Percentiles rank a stretch among this genome's conserved stretches.
These are phyloP conservation scores for Claviceps sp. DNA, from an alignment of 2,329 filamentous ascomycete genomes.

Conservation along the genomic window DNA sequence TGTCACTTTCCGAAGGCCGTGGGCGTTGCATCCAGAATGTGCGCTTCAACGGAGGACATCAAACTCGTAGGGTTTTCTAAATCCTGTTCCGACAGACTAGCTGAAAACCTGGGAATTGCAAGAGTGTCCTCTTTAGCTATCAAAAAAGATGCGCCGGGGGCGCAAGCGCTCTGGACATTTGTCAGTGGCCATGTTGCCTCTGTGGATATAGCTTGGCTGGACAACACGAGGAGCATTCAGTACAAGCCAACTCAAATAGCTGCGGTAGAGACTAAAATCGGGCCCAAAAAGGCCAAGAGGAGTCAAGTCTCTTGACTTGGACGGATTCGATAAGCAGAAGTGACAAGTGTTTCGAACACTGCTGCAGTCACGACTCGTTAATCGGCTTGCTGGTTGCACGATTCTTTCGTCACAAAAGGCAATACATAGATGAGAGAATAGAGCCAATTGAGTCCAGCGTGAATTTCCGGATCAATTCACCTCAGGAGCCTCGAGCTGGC, in stretches of 20 bases:
- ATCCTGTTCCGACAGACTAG: slow-evolving; percentile 43
- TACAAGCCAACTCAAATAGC: slow-evolving; percentile 23
- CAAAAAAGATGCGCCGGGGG: slow-evolving; percentile 39
- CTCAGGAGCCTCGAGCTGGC: too few species aligned
- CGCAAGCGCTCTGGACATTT: slow-evolving; percentile 42
- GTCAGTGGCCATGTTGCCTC: slow-evolving; percentile 37
- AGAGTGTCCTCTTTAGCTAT: slow-evolving; percentile 53
- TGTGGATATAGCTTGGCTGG: slow-evolving; percentile 41
- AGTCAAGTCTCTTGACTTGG: not conserved
- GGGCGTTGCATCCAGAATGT: slow-evolving; percentile 31
- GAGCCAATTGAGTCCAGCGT: not conserved
- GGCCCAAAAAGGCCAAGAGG: slow-evolving; percentile 13
- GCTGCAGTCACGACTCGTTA: not conserved
- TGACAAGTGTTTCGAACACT: not conserved
- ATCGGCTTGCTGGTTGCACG: not conserved
- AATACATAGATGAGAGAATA: not conserved
- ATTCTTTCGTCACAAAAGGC: not conserved
- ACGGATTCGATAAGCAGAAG: not conserved
- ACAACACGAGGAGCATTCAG: slow-evolving; percentile 9
- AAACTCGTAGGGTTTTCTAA: slow-evolving; percentile 51
- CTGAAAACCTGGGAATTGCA: slow-evolving; percentile 43
- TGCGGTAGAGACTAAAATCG: slow-evolving; percentile 22
- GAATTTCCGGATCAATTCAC: too few species aligned
- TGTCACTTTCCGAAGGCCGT: slow-evolving; percentile 46
- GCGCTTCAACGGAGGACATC: slow-evolving; percentile 26